Conservation (phyloP, 192 early-diverging fungal genomes). For the Gryganskiella cystojenkinii region DNA sequence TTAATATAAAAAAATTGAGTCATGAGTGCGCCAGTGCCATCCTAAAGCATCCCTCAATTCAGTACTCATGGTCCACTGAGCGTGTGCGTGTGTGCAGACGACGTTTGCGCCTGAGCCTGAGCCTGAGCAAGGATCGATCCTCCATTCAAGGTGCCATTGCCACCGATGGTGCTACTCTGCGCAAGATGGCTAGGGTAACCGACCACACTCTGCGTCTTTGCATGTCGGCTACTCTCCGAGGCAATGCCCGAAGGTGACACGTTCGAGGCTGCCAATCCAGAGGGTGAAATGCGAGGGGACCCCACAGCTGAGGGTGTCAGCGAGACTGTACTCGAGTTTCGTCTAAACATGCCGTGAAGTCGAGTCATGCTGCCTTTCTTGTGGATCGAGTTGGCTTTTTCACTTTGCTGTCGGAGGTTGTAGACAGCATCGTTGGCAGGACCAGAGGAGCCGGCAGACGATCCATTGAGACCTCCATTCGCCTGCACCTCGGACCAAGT, state of each 20-base stretch:
- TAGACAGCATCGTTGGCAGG: slow-evolving; percentile 17
- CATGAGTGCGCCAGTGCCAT: no score
- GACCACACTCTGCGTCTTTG: slow-evolving; percentile 1
- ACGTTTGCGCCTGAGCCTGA: background rate
- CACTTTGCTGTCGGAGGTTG: slow-evolving; percentile 26
- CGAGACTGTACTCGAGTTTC: slow-evolving; percentile 15
- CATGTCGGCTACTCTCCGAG: background rate
- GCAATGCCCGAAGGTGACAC: background rate
- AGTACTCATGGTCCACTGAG: background rate
- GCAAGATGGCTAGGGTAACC: slow-evolving; percentile 2
- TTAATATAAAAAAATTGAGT: no score
- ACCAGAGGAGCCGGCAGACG: background rate
- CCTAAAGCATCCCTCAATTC: no score
- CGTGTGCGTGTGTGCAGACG: background rate
- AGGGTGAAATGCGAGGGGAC: background rate
- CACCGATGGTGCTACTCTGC: background rate
- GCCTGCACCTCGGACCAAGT: slow-evolving; percentile 46
- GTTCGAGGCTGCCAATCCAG: background rate
- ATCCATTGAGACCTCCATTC: background rate
- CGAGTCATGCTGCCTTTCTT: slow-evolving; percentile 28
- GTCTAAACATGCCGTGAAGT: slow-evolving; percentile 30
- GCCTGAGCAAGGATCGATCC: slow-evolving; percentile 9
- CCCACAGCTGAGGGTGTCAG: background rate
- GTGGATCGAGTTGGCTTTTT: slow-evolving; percentile 10
- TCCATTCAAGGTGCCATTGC: slow-evolving; percentile 1